Evolutionary conservation across 2,329 filamentous ascomycete species (phyloP), one percentile per base, ranked within the genome.

Genomic region (Fusarium avenaceum): DNA sequence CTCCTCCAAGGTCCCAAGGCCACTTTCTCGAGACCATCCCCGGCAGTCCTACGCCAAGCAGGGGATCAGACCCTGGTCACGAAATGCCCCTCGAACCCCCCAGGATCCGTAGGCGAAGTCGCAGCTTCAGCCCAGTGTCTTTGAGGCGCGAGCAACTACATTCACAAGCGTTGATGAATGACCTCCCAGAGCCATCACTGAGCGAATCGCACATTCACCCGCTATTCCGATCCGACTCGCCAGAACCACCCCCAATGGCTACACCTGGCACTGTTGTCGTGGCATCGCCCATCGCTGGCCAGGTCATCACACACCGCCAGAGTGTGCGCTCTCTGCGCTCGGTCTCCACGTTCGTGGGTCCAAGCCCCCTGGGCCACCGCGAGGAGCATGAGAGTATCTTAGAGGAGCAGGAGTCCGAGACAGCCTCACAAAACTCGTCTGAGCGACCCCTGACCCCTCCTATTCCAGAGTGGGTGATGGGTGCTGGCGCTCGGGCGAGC

Each of bases 121-220:
- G 85, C 60, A 88, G 85, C 73, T 85, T 82, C 74, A 87, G 84
- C 70, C 83, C 85, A 7, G 72, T 78, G 13, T 58, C 78, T 13
- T 74, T 72, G 32, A 72, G 74, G 9, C 76, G 76, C 20, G 77
- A 80, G 62, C 64, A 65, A 30, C 58, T 65, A 9, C 62, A 55
- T 15, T 53, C 69, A 19, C 68, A 73, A 61, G 74, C 73, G 24
- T 75, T 72, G 14, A 65, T 79, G 69, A 80, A 83, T 72, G 90
- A 94, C 75, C 83, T 89, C 3, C 88, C 57, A 7, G 57, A 63
- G 48, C 59, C 59, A 42, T 75, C 72, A 14, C 65, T 80, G 67
- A 80, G 84, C 72, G 90, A 94, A 76, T 83, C 88, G 5, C 88
- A 93, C 74, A 93, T 94, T 45, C 92, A 94, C 76, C 92, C 92